Percentiles rank a stretch among this genome's conserved stretches.
Evolutionary conservation across 2,329 filamentous ascomycete genomes (phyloP).

Genomic region (Cytospora piceicola): DNA sequence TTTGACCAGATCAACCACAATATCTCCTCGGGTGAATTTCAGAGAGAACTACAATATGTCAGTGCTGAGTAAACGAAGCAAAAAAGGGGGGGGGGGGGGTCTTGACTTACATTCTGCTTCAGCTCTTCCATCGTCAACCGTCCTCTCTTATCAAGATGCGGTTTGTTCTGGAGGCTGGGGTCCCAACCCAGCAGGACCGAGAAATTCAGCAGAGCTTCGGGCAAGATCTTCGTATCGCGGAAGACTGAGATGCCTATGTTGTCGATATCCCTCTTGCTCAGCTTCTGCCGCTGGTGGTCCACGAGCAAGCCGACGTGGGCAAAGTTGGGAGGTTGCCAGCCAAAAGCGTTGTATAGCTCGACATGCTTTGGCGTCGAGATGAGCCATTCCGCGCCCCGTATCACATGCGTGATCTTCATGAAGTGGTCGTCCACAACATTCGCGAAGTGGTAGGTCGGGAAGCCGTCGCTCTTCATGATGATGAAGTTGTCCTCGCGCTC

Average conservation of each 20-base stretch:
- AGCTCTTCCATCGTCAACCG: conserved; percentile 73
- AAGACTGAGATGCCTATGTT: conserved; percentile 54
- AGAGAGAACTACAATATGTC: conserved; percentile 67
- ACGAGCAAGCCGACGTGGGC: conserved; percentile 80
- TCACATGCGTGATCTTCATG: conserved; percentile 95
- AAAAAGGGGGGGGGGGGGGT: conserved; percentile 29
- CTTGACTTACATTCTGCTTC: conserved; percentile 62
- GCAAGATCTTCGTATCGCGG: conserved; percentile 50
- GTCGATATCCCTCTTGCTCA: conserved; percentile 80
- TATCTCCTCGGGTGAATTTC: conserved; percentile 90
- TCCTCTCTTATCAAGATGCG: conserved; percentile 57
- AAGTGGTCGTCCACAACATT: conserved; percentile 96
- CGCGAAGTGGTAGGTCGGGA: conserved; percentile 94
- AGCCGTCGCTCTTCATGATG: conserved; percentile 86
- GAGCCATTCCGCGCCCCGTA: conserved; percentile 96
- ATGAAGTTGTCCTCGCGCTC: conserved; percentile 77
- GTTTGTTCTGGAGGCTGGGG: conserved; percentile 51
- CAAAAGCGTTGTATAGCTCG: conserved; percentile 75
- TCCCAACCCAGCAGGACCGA: conserved; percentile 85
- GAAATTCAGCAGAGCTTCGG: conserved; percentile 71
- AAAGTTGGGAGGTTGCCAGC: conserved; percentile 74
- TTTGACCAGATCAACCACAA: conserved; percentile 80
- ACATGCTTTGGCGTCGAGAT: conserved; percentile 81
- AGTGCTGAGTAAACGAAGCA: conserved; percentile 30
- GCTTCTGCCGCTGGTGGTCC: conserved; percentile 70